Percentiles rank a stretch among this genome's conserved stretches.
These are phyloP conservation scores for Septoria linicola DNA, from an alignment of 2,329 filamentous ascomycete genomes.

Conservation along the genomic window DNA sequence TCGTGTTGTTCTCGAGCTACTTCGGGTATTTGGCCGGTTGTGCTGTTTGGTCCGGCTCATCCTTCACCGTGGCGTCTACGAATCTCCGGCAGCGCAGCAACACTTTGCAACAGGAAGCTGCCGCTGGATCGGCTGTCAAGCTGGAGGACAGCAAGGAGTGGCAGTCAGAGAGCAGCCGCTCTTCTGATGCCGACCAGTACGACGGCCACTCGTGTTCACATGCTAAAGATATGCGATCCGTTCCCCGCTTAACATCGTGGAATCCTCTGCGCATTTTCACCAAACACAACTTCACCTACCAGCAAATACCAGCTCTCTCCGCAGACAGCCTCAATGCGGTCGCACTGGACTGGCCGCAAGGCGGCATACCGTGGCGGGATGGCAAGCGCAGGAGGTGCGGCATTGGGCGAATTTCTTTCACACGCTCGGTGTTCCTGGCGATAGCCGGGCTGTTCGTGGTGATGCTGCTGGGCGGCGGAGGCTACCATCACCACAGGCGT, in stretches of 20 bases:
- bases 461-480: slow-evolving; percentile 44
- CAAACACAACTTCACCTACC: slow-evolving; percentile 47
- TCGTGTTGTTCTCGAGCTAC: no score
- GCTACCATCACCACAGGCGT: slow-evolving; percentile 37
- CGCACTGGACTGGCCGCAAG: slow-evolving; percentile 30
- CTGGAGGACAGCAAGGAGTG: slow-evolving; percentile 29
- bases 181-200: slow-evolving; percentile 26
- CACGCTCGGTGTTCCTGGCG: slow-evolving; percentile 43
- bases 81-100: slow-evolving; percentile 12
- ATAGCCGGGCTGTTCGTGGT: slow-evolving; percentile 43
- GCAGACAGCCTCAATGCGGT: slow-evolving; percentile 41
- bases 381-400: slow-evolving; percentile 24
- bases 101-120: slow-evolving; percentile 8
- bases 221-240: slow-evolving; percentile 27
- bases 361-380: slow-evolving; percentile 40
- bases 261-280: slow-evolving; percentile 48
- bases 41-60: not conserved
- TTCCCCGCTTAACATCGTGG: slow-evolving; percentile 41
- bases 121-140: slow-evolving; percentile 10
- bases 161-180: slow-evolving; percentile 29
- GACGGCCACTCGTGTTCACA: slow-evolving; percentile 9
- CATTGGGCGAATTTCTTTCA: slow-evolving; percentile 41
- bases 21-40: no score
- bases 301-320: slow-evolving; percentile 40
- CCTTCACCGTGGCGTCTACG: slow-evolving; percentile 6